A percentile compares a stretch with the other conserved stretches of the same genome.
Evolutionary conservation across 805 yeast species (phyloP).

Genomic region (Tetrapisispora iriomotensis): DNA sequence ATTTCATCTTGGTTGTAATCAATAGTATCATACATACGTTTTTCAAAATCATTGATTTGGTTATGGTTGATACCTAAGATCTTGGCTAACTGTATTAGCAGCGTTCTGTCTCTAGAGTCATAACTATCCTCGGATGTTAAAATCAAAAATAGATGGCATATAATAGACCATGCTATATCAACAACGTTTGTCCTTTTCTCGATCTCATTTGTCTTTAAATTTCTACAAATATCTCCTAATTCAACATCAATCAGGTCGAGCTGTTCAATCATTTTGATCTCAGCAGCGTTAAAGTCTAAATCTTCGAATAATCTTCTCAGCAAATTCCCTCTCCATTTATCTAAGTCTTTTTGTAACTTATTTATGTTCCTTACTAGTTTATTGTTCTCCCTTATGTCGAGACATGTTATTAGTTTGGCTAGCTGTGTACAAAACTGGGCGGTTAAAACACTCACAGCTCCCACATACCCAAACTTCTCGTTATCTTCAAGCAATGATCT

Average conservation of each 20-base stretch:
- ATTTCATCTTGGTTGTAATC: conserved; percentile 74
- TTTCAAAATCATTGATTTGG: conserved; percentile 80
- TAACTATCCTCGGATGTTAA: conserved; percentile 74
- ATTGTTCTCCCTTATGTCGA: conserved; percentile 37
- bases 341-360: conserved; percentile 62
- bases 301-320: conserved; percentile 68
- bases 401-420: conserved; percentile 44
- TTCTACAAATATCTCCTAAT: conserved; percentile 56
- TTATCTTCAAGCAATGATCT: conserved; percentile 69
- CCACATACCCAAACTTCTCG: conserved; percentile 86
- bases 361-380: conserved; percentile 51
- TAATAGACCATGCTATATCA: conserved; percentile 87
- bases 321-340: conserved; percentile 71
- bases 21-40: conserved; percentile 81
- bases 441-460: conserved; percentile 62
- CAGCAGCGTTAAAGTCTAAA: conserved; percentile 62
- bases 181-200: too few relatives aligned
- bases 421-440: conserved; percentile 76
- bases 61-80: conserved; percentile 45
- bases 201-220: conserved; percentile 41
- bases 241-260: conserved; percentile 78
- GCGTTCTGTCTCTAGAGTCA: conserved; percentile 77
- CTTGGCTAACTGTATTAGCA: conserved; percentile 57
- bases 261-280: conserved; percentile 76
- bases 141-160: conserved; percentile 80